Percentiles rank a stretch among this genome's conserved stretches.
Evolutionary conservation across 208 protist species (phyloP).

Genomic region (Leptomonas pyrrhocoris): DNA sequence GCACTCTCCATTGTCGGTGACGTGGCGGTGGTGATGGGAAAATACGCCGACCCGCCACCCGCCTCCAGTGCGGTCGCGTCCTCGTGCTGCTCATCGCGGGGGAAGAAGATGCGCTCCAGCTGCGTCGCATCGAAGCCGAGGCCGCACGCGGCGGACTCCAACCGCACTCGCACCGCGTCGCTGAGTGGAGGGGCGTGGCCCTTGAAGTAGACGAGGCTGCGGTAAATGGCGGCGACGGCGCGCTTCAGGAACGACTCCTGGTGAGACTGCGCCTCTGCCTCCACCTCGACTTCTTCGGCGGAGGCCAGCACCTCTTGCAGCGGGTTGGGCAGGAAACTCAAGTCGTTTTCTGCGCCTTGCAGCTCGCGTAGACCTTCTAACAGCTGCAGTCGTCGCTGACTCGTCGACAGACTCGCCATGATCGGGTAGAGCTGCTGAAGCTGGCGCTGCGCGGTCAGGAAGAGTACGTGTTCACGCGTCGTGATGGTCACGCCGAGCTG

Average conservation of each 20-base stretch:
- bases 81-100: conserved; percentile 43
- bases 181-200: conserved; percentile 50
- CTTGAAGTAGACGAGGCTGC: conserved; percentile 55
- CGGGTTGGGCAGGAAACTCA: conserved; percentile 47
- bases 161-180: conserved; percentile 32
- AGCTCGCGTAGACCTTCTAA: conserved; percentile 74
- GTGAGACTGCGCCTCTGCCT: conserved; percentile 40
- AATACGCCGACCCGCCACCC: background rate
- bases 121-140: conserved; percentile 21
- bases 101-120: conserved; percentile 53
- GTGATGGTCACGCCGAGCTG: conserved; percentile 33
- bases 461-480: conserved; percentile 50
- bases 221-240: conserved; percentile 50
- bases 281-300: conserved; percentile 46
- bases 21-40: background rate
- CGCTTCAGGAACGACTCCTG: conserved; percentile 55
- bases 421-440: conserved; percentile 54
- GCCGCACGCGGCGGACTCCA: conserved; percentile 45
- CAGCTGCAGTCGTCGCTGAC: conserved; percentile 35
- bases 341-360: conserved; percentile 52
- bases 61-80: conserved; percentile 35
- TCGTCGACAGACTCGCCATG: conserved; percentile 46
- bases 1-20: background rate
- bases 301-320: conserved; percentile 48
- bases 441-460: conserved; percentile 38